Percentiles rank a stretch among this genome's conserved stretches.
These are phyloP conservation scores for Pseudozyma flocculosa DNA, from an alignment of 1,284 basidiomycete genomes.

Conservation along the genomic window DNA sequence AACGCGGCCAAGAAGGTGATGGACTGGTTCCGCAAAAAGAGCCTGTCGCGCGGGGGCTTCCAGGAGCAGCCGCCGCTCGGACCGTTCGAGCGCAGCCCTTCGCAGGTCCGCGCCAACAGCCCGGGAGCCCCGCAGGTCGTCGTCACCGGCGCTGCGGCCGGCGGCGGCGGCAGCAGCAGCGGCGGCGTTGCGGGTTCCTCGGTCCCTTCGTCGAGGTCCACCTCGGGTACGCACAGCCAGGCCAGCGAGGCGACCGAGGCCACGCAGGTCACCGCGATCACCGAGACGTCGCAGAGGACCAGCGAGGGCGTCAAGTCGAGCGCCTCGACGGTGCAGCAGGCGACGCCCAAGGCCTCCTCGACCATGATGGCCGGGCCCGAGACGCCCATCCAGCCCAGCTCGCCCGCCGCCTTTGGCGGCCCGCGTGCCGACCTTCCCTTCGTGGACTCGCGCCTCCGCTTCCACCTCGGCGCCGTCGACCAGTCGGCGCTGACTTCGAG, in stretches of 20 bases:
- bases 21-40: conserved; percentile 67
- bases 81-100: conserved; percentile 29
- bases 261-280: conserved; percentile 26
- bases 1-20: conserved; percentile 66
- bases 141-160: conserved; percentile 29
- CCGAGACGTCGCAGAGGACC: conserved; percentile 13
- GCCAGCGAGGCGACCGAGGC: conserved; percentile 35
- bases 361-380: conserved; percentile 10
- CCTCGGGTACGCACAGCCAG: conserved; percentile 55
- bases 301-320: conserved; percentile 41
- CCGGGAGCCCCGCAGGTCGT: conserved; percentile 16
- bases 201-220: conserved; percentile 48
- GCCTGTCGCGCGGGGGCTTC: conserved; percentile 58
- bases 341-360: conserved; percentile 42
- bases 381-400: neutral
- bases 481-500: conserved; percentile 84
- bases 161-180: conserved; percentile 2
- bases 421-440: conserved; percentile 28
- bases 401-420: conserved; percentile 3
- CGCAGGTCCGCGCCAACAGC: neutral
- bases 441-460: conserved; percentile 68
- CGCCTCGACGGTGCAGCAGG: conserved; percentile 45
- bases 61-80: conserved; percentile 47
- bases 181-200: conserved; percentile 12
- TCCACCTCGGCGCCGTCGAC: conserved; percentile 91